Evolutionary conservation across 1,284 basidiomycete species (phyloP).

Genomic region (Moesziomyces antarcticus): DNA sequence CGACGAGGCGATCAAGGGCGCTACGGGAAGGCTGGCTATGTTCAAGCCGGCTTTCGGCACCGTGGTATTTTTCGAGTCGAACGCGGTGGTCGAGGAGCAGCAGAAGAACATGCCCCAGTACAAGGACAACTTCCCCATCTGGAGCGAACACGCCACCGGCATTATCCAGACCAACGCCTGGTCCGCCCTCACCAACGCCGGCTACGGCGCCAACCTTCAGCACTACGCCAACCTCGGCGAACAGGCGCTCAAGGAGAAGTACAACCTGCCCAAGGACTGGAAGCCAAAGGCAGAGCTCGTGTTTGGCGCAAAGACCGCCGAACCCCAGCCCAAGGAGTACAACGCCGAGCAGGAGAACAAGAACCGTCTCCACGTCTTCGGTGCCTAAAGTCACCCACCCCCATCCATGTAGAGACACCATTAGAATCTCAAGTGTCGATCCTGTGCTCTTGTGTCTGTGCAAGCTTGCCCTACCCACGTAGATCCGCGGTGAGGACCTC

Average conservation of each 20-base stretch:
- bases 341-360: conserved; percentile 24
- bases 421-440: too few relatives aligned
- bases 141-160: conserved; percentile 50
- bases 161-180: conserved; percentile 70
- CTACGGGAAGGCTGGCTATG: conserved; percentile 58
- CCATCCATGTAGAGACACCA: too few relatives aligned
- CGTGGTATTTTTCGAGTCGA: conserved; percentile 69
- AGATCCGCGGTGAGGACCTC: too few relatives aligned
- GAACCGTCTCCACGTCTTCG: conserved; percentile 27
- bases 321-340: conserved; percentile 33
- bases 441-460: too few relatives aligned
- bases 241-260: conserved; percentile 62
- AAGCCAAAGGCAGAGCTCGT: conserved; percentile 70
- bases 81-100: conserved; percentile 46
- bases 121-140: conserved; percentile 68
- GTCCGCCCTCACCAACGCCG: conserved; percentile 70
- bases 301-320: conserved; percentile 66
- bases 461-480: too few relatives aligned
- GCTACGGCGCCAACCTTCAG: conserved; percentile 70
- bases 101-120: conserved; percentile 69
- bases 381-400: conserved; percentile 6
- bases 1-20: conserved; percentile 40
- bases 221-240: conserved; percentile 59
- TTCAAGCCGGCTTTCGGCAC: conserved; percentile 70
- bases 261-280: conserved; percentile 69